phyloP scores from a whole-genome alignment of 768 basidiomycete species.

The Dioszegia hungarica region DNA sequence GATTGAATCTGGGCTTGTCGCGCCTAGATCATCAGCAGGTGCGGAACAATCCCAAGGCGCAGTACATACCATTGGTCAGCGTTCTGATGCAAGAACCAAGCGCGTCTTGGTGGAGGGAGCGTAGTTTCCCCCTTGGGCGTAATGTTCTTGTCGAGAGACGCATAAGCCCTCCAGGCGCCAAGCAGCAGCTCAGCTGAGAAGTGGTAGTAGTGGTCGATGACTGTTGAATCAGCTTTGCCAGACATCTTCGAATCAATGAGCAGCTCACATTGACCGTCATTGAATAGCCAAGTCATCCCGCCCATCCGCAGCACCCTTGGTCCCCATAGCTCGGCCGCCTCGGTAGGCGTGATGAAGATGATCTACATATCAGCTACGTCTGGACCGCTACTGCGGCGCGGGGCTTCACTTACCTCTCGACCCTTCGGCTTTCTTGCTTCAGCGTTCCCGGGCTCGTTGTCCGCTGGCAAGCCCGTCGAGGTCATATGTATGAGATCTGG shows the following conservation, averaged over 20 bases:
- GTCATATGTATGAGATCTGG: conserved; percentile 56
- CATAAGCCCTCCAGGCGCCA: conserved; percentile 66
- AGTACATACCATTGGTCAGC: conserved; percentile 37
- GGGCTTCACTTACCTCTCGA: conserved; percentile 54
- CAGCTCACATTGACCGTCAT: conserved; percentile 53
- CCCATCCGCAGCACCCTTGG: conserved; percentile 62
- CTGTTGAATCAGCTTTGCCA: conserved; percentile 18
- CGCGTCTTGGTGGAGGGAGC: conserved; percentile 59
- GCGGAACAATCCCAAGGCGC: too few species aligned
- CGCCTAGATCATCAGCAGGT: conserved; percentile 58
- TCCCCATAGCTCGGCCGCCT: conserved; percentile 65
- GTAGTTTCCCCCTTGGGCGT: conserved; percentile 47
- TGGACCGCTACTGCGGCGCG: background rate
- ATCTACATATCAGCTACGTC: conserved; percentile 18
- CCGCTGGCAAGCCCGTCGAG: conserved; percentile 61
- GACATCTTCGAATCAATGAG: background rate
- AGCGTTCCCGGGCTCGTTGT: conserved; percentile 62
- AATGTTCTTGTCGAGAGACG: conserved; percentile 39
- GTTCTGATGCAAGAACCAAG: conserved; percentile 60
- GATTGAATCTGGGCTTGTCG: conserved; percentile 71
- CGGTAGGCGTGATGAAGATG: conserved; percentile 56
- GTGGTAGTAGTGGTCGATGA: conserved; percentile 84
- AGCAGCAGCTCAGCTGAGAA: conserved; percentile 75
- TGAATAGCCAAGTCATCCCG: conserved; percentile 59
- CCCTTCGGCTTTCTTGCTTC: conserved; percentile 63